These are phyloP conservation scores for Platanus orientalis DNA, from an alignment of 164 flowering plant genomes.

Conservation along the genomic window DNA sequence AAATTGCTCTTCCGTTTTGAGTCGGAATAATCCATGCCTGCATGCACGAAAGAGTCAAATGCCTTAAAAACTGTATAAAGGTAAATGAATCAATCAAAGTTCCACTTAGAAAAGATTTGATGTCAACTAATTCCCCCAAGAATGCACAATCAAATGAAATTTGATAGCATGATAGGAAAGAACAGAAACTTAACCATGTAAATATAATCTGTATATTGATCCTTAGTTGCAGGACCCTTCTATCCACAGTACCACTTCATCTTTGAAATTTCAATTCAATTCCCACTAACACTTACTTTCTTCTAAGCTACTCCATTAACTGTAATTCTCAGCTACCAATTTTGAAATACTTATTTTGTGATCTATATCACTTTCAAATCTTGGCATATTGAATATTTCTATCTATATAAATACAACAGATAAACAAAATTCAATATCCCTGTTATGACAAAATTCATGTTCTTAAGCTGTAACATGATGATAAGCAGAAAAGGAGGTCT, in stretches of 20 bases:
- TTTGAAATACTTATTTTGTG: neutral
- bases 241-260: neutral
- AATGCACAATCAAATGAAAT: too few species aligned
- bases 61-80: neutral
- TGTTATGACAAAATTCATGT: too few species aligned
- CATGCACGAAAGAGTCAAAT: slow-evolving; percentile 9
- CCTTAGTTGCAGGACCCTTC: neutral
- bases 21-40: slow-evolving; percentile 80
- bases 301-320: neutral
- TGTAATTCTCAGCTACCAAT: neutral
- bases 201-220: neutral
- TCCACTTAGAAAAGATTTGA: neutral
- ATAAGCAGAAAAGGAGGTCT: neutral
- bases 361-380: neutral
- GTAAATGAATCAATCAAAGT: neutral
- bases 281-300: neutral
- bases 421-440: too few species aligned
- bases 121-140: too few species aligned
- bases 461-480: too few species aligned
- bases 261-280: neutral
- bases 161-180: too few species aligned
- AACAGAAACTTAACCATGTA: too few species aligned
- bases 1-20: slow-evolving; percentile 61
- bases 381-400: neutral
- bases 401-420: neutral